Evolutionary conservation across 768 basidiomycete genomes (phyloP).

Genomic region (Lepiota subincarnata): DNA sequence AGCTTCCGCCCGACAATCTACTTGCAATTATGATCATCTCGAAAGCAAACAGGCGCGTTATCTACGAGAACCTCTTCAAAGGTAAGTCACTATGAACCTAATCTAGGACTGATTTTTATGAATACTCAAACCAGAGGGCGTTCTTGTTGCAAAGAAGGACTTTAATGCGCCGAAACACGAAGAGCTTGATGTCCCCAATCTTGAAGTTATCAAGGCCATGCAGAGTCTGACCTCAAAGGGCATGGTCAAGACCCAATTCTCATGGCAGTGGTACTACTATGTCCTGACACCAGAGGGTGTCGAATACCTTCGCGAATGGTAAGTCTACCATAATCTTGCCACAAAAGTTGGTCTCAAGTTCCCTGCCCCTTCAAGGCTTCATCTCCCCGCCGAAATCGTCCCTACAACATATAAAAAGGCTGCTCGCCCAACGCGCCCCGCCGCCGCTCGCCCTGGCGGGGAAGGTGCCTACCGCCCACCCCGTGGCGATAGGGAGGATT

Average conservation of each 20-base stretch:
- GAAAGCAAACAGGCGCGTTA: constrained; percentile 90
- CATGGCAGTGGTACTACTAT: constrained; percentile 99
- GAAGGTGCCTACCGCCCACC: constrained; percentile 85
- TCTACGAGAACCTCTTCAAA: constrained; percentile 99
- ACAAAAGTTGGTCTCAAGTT: background rate
- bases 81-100: constrained; percentile 46
- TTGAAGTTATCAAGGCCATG: constrained; percentile 68
- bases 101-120: background rate
- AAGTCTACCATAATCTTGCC: constrained; percentile 17
- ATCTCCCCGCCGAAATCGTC: constrained; percentile 94
- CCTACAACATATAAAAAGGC: constrained; percentile 98
- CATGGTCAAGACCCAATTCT: constrained; percentile 98
- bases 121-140: constrained; percentile 71
- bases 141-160: constrained; percentile 99
- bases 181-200: constrained; percentile 72
- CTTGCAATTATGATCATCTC: constrained; percentile 87
- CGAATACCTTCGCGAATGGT: constrained; percentile 93
- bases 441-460: constrained; percentile 66
- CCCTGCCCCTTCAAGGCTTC: constrained; percentile 58
- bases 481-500: constrained; percentile 86
- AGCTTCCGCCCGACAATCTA: constrained; percentile 32
- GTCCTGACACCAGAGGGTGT: constrained; percentile 95
- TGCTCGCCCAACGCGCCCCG: constrained; percentile 80
- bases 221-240: constrained; percentile 72
- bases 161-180: constrained; percentile 97